Evolutionary conservation across 495 filamentous ascomycete species (phyloP), one percentile per base, ranked within the genome.

Genomic region (Aspergillus ostianus): DNA sequence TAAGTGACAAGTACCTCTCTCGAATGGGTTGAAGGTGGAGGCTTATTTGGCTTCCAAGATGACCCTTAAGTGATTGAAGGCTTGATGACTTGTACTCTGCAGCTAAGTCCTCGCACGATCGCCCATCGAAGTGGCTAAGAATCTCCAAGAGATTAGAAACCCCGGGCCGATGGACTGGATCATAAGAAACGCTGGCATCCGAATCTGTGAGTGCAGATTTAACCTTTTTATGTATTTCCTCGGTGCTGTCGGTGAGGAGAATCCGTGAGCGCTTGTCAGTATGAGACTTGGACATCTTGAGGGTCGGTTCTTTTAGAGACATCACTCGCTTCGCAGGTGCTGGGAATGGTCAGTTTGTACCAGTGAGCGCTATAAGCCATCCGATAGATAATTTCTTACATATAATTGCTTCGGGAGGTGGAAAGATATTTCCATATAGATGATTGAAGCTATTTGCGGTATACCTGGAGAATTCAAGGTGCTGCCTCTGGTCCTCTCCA

Each of bases 201-300:
- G 80, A 85, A 68, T 98, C 94, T 20, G 94, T 98, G n/a, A 92
- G 67, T 29, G 94, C 91, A 13, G 72, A 65, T 55, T 72, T 84
- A 62, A 97, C 75, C 70, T 95, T 96, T 47, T 70, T 69, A 4
- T 69, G 60, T 60, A 98, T 91, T 1, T 76, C 71, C 2, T 80
- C 70, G 3, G 80, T 67, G 2, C 77, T 67, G 59, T 96, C 89
- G n/a, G 85, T 92, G 55, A 98, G 82, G 17, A 93, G 76, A 62
- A 98, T 94, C 26, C 90, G 79, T 13, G 91, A 95, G 19, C 76
- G 77, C n/a, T 77, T 73, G 61, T 89, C 82, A 1, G 72, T 55
- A 64, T 91, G 82, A 4, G 92, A 96, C 73, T 98, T 98, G 50
- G 91, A 95, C 94, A 98, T 98, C 65, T 98, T 98, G 23, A 80